A percentile compares a stretch with the other conserved stretches of the same genome.
Conservation (phyloP, 345 rosid species). For the Gossypium turneri region DNA sequence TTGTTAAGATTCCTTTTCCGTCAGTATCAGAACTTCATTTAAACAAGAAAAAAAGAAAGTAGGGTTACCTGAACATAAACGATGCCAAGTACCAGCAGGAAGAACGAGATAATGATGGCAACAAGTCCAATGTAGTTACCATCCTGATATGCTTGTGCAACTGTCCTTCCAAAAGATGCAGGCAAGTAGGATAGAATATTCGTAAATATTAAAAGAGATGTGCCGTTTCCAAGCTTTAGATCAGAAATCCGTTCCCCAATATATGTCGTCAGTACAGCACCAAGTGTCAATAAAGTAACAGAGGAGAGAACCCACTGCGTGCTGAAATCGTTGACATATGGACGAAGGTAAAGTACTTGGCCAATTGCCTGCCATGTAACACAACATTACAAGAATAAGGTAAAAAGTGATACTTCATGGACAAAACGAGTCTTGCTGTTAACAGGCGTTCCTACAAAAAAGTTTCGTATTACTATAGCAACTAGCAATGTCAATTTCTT, state of each 20-base stretch:
- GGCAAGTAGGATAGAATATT: conserved; percentile 96
- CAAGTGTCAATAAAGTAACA: conserved; percentile 72
- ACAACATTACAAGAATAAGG: background rate
- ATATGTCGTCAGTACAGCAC: conserved; percentile 80
- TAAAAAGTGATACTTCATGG: background rate
- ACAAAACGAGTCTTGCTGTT: background rate
- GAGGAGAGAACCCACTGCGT: conserved; percentile 84
- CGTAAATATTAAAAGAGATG: conserved; percentile 87
- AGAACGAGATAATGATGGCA: conserved; percentile 61
- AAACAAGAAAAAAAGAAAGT: conserved; percentile 7
- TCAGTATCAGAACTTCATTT: conserved; percentile 9
- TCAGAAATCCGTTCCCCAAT: conserved; percentile 89
- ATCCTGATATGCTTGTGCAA: conserved; percentile 73
- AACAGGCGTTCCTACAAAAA: background rate
- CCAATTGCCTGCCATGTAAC: conserved; percentile 68
- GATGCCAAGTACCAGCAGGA: conserved; percentile 79
- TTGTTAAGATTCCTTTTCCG: conserved; percentile 22
- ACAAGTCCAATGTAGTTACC: conserved; percentile 86
- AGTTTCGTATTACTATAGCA: background rate
- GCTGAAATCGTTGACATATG: conserved; percentile 85
- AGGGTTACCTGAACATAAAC: conserved; percentile 93
- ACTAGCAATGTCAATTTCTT: background rate
- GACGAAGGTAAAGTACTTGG: conserved; percentile 86
- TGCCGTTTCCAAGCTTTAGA: conserved; percentile 95
- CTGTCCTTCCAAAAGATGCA: conserved; percentile 91